phyloP scores from a whole-genome alignment of 768 basidiomycete genomes.

The Tephrocybe sp. region DNA sequence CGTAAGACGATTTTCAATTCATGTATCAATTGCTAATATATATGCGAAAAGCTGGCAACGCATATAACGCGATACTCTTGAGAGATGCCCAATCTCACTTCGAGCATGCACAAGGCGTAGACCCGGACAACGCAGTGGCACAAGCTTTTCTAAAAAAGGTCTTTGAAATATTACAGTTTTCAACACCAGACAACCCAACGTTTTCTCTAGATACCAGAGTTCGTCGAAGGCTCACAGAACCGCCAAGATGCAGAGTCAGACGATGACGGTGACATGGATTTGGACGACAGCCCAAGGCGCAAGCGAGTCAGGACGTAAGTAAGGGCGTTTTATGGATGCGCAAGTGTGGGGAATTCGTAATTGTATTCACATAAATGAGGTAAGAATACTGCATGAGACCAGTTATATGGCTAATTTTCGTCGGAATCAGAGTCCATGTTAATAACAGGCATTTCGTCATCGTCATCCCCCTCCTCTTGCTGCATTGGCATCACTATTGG shows the following conservation, averaged over 20 bases:
- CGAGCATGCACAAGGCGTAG: conserved; percentile 57
- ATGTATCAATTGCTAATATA: background rate
- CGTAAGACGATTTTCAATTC: conserved; percentile 8
- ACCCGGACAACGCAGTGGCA: conserved; percentile 54
- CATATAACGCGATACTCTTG: conserved; percentile 34
- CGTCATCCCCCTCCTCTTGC: conserved; percentile 42
- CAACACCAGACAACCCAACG: background rate
- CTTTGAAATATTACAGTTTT: background rate
- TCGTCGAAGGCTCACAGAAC: conserved; percentile 5
- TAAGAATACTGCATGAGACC: too few species aligned
- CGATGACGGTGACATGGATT: conserved; percentile 31
- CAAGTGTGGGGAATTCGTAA: too few species aligned
- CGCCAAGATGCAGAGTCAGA: conserved; percentile 28
- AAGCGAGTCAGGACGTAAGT: conserved; percentile 34
- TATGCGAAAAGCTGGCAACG: conserved; percentile 3
- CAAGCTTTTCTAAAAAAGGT: conserved; percentile 55
- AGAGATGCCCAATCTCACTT: conserved; percentile 64
- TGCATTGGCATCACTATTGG: background rate
- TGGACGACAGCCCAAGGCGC: conserved; percentile 23
- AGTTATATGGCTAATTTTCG: conserved; percentile 29
- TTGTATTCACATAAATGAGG: background rate
- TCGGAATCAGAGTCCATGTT: conserved; percentile 82
- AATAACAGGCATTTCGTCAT: conserved; percentile 69
- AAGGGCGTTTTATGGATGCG: too few species aligned
- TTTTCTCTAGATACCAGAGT: conserved; percentile 10